Conservation (phyloP, 73 alveolate species). For the Symbiodinium pilosum region DNA sequence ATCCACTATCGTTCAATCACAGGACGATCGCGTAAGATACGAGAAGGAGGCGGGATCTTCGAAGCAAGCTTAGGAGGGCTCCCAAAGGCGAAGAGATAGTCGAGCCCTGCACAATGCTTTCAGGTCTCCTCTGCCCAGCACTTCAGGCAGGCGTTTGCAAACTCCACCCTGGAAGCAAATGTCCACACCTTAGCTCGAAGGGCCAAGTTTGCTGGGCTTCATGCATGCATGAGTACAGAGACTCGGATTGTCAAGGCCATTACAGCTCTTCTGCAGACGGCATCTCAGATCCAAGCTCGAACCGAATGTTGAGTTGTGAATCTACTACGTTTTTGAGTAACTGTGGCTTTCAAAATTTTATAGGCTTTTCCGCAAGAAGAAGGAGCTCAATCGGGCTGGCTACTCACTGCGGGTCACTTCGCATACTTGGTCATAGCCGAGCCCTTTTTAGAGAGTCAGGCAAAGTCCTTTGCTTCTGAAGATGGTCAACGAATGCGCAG, state of each 20-base stretch:
- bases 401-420: neutral
- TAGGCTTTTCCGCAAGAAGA: slow-evolving; percentile 89
- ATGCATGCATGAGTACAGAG: neutral
- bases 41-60: slow-evolving; percentile 73
- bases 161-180: slow-evolving; percentile 79
- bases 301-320: neutral
- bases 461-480: slow-evolving; percentile 36
- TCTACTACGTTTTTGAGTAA: neutral
- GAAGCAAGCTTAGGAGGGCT: too few relatives aligned
- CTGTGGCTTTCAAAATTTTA: neutral
- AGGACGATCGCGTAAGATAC: slow-evolving; percentile 83
- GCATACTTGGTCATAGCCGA: neutral
- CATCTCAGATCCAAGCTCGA: neutral
- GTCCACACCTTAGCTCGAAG: neutral
- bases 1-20: too few relatives aligned
- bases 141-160: slow-evolving; percentile 89
- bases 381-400: neutral
- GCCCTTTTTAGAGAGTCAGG: too few relatives aligned
- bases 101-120: neutral
- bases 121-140: slow-evolving; percentile 92
- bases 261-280: slow-evolving; percentile 27
- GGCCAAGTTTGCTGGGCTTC: neutral
- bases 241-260: slow-evolving; percentile 23
- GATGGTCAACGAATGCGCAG: neutral
- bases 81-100: neutral